Evolutionary conservation across 306 rosid species (phyloP).

Genomic region (Ormosia emarginata): DNA sequence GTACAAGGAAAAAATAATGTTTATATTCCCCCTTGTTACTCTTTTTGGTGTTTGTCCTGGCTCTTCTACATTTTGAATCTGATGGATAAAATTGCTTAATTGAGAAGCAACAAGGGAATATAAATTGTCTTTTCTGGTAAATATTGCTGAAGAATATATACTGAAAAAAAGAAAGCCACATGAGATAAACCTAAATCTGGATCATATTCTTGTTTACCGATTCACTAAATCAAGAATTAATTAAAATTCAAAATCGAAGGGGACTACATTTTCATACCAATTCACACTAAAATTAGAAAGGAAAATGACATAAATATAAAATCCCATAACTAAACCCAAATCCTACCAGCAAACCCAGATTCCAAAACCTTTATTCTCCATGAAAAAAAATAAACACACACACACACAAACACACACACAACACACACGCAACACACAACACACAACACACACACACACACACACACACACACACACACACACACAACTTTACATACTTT

Average conservation of each 20-base stretch:
- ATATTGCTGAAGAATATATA: slow-evolving; percentile 20
- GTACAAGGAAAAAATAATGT: slow-evolving; percentile 17
- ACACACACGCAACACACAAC: too few relatives aligned
- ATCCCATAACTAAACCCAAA: slow-evolving; percentile 17
- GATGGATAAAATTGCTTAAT: slow-evolving; percentile 20
- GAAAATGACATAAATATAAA: slow-evolving; percentile 26
- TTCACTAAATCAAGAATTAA: slow-evolving; percentile 15
- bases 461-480: not conserved
- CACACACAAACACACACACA: not conserved
- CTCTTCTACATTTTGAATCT: slow-evolving; percentile 11
- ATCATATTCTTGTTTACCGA: slow-evolving; percentile 9
- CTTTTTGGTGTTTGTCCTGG: slow-evolving; percentile 3
- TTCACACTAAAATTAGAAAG: not conserved
- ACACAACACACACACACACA: not conserved
- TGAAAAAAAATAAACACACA: not conserved
- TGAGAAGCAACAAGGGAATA: slow-evolving; percentile 23
- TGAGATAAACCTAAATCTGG: slow-evolving; percentile 20
- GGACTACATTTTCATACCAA: slow-evolving; percentile 18
- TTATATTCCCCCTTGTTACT: slow-evolving; percentile 13
- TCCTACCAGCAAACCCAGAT: slow-evolving; percentile 33
- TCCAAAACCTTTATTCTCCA: slow-evolving; percentile 31
- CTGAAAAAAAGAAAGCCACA: not conserved
- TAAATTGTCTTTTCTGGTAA: slow-evolving; percentile 12
- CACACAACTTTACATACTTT: slow-evolving; percentile 13
- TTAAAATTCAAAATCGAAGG: slow-evolving; percentile 2